phyloP scores from a whole-genome alignment of 1,139 yeast species.

The Pichia sp. region DNA sequence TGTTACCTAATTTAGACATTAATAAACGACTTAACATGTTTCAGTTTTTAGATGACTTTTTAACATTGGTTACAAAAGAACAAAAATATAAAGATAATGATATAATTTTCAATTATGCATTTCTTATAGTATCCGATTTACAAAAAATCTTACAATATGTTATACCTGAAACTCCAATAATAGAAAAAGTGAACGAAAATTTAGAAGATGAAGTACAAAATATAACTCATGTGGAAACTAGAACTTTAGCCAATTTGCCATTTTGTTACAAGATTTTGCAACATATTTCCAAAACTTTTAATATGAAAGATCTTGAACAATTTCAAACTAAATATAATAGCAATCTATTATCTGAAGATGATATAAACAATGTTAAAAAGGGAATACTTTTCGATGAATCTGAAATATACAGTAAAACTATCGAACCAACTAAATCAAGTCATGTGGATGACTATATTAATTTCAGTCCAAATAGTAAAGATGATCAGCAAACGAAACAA shows the following conservation, averaged over 20 bases:
- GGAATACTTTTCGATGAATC: slow-evolving; percentile 34
- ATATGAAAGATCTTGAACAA: slow-evolving; percentile 12
- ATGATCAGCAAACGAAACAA: neutral
- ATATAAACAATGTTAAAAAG: slow-evolving; percentile 33
- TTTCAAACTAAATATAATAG: slow-evolving; percentile 31
- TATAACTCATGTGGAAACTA: slow-evolving; percentile 3
- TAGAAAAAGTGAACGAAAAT: neutral
- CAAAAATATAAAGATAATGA: slow-evolving; percentile 11
- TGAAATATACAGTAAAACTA: slow-evolving; percentile 1
- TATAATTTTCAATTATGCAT: slow-evolving; percentile 35
- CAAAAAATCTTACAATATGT: slow-evolving; percentile 47
- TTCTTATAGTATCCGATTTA: slow-evolving; percentile 36
- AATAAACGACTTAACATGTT: slow-evolving; percentile 62
- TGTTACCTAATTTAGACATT: slow-evolving; percentile 51
- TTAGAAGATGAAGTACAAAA: neutral
- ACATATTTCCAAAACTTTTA: slow-evolving; percentile 22
- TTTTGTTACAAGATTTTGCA: slow-evolving; percentile 34
- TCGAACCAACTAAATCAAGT: slow-evolving; percentile 14
- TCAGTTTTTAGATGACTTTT: slow-evolving; percentile 60
- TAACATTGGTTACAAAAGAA: slow-evolving; percentile 30
- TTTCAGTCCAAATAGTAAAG: neutral
- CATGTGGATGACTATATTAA: slow-evolving; percentile 19
- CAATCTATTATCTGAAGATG: slow-evolving; percentile 34
- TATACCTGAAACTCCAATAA: slow-evolving; percentile 38
- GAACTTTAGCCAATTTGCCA: slow-evolving; percentile 41